phyloP scores from a whole-genome alignment of 257 asterid genomes.

The Hygrophila difformis region DNA sequence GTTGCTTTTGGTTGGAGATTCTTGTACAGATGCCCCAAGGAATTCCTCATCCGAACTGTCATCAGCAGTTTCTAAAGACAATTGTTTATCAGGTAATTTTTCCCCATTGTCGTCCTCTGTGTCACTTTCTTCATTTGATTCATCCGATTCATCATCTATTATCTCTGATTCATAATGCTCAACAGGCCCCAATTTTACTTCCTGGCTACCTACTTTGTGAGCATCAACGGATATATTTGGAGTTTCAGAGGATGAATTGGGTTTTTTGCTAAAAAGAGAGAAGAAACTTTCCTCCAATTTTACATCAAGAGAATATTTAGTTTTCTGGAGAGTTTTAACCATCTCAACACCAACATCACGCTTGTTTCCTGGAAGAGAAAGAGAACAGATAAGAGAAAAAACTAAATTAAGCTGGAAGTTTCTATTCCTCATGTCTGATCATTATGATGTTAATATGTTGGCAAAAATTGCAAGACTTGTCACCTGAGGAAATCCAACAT shows the following conservation, averaged over 20 bases:
- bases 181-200: constrained; percentile 26
- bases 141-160: constrained; percentile 32
- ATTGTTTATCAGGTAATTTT: constrained; percentile 10
- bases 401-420: neutral
- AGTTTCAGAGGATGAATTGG: constrained; percentile 21
- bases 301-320: constrained; percentile 72
- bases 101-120: constrained; percentile 30
- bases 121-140: constrained; percentile 18
- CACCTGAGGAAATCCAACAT: too few relatives aligned
- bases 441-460: too few relatives aligned
- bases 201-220: constrained; percentile 21
- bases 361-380: constrained; percentile 48
- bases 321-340: constrained; percentile 87
- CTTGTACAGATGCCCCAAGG: constrained; percentile 26
- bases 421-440: neutral
- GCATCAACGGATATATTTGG: constrained; percentile 24
- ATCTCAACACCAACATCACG: constrained; percentile 81
- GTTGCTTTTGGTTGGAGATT: constrained; percentile 21
- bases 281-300: constrained; percentile 66
- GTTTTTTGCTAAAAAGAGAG: constrained; percentile 52
- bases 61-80: constrained; percentile 20
- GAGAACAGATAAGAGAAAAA: constrained; percentile 7
- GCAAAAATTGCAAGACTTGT: too few relatives aligned
- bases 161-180: constrained; percentile 27
- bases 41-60: constrained; percentile 55